Evolutionary conservation across 768 basidiomycete species (phyloP), one percentile per base, ranked within the genome.

Genomic region (Amanita inopinata): DNA sequence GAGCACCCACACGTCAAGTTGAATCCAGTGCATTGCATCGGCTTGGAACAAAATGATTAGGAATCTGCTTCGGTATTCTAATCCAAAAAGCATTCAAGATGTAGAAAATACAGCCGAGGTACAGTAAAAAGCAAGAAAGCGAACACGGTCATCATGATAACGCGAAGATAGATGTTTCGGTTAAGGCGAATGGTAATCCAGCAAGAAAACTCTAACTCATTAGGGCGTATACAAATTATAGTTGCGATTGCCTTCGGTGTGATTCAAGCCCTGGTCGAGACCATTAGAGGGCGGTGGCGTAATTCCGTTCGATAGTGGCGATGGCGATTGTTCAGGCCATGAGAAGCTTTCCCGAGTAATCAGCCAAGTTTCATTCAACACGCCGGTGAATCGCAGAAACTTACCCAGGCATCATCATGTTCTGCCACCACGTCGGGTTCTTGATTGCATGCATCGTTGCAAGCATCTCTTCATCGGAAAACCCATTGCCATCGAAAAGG

Each of bases 401-500:
- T 34, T 56, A 82, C 80, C 85, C 85, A 27, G 85, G 85, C 81
- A 88, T 83, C 83, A 87, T 82, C 78, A 85, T 80, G 37, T 73
- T 82, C 33, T 70, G 61, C 83, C 82, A 86, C 73, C 78, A 88
- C 5, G 63, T 69, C 2, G 78, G 78, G 38, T 79, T 83, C 48
- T 81, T 78, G 43, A 89, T 64, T 20, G 76, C 76, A 38, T 76
- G 71, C 78, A 88, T 80, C 14, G 82, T 73, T 0, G 83, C 84
- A 47, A 83, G 65, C 59, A 76, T 71, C 33, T 81, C 73, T 31
- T 74, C 78, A 12, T 71, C 71, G 18, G 70, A 62, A 25, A 67
- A 58, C 3, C 60, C 52, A 38, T 51, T 57, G 7, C 48, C 55
- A 10, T 56, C 62, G 34, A 61, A 59, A 3, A 60, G 38, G 2